Evolutionary conservation across 495 filamentous ascomycete genomes (phyloP), one percentile per base, ranked within the genome.

Genomic region (Penicillium waksmanii): DNA sequence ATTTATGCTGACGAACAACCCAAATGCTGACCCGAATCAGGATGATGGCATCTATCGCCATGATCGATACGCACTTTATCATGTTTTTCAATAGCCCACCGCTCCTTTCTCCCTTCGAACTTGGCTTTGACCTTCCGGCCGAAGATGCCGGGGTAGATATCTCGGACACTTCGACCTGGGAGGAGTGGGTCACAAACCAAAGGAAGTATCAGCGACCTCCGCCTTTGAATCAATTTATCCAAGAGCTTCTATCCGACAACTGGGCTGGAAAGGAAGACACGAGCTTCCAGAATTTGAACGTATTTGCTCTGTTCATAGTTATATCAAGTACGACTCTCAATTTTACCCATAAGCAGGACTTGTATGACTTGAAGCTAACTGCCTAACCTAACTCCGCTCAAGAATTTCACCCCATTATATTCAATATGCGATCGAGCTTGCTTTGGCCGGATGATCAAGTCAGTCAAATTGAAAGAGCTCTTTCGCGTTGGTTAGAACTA

Each of bases 51-150:
- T 61, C 63, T 33, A 62, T 65, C 15, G 47, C 58, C 5, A 61
- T 65, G 55, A 61, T 65, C 2, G 63, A 65, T 40, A 48, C 51
- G 21, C 55, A 65, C 25, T 61, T 55, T 49, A 62, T 62, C 18
- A 65, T 58, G 31, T 65, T 65, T n/a, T 62, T 65, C 47, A 65
- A 65, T 19, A 53, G 34, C 12, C 55, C 58, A 10, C 63, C 58
- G 1, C 27, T 55, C 12, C 46, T 65, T n/a, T 52, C 58, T 34
- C 33, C 31, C 7, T 35, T 57, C 4, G 62, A 65, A 31, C 55
- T 65, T 3, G 19, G 21, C 8, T 65, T 65, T 49, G 62, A 65
- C 49, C 62, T 65, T 13, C 62, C 62, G n/a, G 57, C 58, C 11
- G 62, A 61, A 34, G 62, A 65, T 13, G 49, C 21, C 11, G 62